phyloP scores from a whole-genome alignment of 2,329 filamentous ascomycete species.

The Tolypocladium endophyticum region DNA sequence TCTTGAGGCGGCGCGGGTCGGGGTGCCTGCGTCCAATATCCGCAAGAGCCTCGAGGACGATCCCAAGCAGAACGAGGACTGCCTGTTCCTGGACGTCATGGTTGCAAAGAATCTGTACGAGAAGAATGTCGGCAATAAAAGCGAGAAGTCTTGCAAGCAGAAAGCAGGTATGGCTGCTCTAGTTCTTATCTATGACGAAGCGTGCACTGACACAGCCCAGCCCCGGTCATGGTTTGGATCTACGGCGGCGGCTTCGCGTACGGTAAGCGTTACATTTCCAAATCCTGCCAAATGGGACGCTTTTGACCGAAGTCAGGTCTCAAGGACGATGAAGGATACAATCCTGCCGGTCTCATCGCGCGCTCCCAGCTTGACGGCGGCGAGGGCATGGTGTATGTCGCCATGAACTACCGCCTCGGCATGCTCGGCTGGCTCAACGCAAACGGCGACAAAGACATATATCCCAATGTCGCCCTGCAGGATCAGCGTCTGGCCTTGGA shows the following conservation, averaged over 20 bases:
- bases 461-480: slow-evolving; percentile 37
- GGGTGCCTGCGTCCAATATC: neutral
- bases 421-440: slow-evolving; percentile 35
- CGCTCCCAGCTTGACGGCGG: slow-evolving; percentile 10
- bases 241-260: slow-evolving; percentile 31
- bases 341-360: slow-evolving; percentile 28
- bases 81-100: slow-evolving; percentile 34
- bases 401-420: slow-evolving; percentile 30
- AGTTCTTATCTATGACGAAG: neutral
- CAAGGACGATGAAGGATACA: slow-evolving; percentile 20
- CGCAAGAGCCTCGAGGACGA: neutral
- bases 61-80: slow-evolving; percentile 24
- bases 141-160: neutral
- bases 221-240: slow-evolving; percentile 35
- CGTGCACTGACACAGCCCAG: slow-evolving; percentile 6
- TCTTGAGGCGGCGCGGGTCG: neutral
- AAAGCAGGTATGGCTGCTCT: neutral
- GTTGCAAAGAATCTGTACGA: slow-evolving; percentile 27
- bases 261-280: neutral
- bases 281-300: neutral
- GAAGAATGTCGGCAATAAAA: neutral
- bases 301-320: neutral
- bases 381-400: slow-evolving; percentile 27
- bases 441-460: slow-evolving; percentile 19
- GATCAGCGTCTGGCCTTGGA: slow-evolving; percentile 37